A percentile compares a stretch with the other conserved stretches of the same genome.
These are phyloP conservation scores for Pythium oligandrum DNA, from an alignment of 352 stramenopile species.

Conservation along the genomic window DNA sequence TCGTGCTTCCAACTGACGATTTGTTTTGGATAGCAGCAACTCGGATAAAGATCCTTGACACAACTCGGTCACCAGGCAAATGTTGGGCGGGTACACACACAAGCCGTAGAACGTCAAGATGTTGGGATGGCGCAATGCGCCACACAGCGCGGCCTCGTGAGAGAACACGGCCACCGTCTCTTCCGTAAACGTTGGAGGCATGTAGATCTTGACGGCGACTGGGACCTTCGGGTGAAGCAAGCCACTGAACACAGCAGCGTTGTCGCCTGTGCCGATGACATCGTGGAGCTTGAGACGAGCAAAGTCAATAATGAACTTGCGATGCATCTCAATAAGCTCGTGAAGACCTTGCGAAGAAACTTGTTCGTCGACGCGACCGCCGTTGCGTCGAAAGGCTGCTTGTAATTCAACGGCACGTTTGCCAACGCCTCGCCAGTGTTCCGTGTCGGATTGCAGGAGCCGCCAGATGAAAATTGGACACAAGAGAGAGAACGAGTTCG, in stretches of 20 bases:
- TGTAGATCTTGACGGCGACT: constrained; percentile 67
- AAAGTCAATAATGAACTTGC: too few species aligned
- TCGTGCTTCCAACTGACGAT: constrained; percentile 5
- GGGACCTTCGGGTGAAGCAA: constrained; percentile 24
- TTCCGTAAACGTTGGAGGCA: constrained; percentile 40
- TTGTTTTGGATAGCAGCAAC: constrained; percentile 13
- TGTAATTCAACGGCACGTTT: constrained; percentile 50
- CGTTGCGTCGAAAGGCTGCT: constrained; percentile 27
- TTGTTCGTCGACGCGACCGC: too few species aligned
- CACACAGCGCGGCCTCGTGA: constrained; percentile 43
- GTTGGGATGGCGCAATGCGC: too few species aligned
- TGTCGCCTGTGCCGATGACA: constrained; percentile 43
- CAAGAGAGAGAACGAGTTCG: constrained; percentile 43
- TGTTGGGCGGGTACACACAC: constrained; percentile 62
- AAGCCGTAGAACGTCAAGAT: constrained; percentile 48
- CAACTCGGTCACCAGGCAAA: too few species aligned
- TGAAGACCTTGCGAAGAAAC: constrained; percentile 42
- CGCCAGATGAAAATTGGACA: constrained; percentile 66
- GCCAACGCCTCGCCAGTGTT: constrained; percentile 63
- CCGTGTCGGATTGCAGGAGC: constrained; percentile 63
- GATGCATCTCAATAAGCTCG: too few species aligned
- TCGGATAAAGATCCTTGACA: constrained; percentile 50
- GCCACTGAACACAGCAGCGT: constrained; percentile 47
- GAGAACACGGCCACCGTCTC: constrained; percentile 45
- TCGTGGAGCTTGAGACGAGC: constrained; percentile 47